Evolutionary conservation across 1,284 basidiomycete genomes (phyloP).

Genomic region (Leucoagaricus sp.): DNA sequence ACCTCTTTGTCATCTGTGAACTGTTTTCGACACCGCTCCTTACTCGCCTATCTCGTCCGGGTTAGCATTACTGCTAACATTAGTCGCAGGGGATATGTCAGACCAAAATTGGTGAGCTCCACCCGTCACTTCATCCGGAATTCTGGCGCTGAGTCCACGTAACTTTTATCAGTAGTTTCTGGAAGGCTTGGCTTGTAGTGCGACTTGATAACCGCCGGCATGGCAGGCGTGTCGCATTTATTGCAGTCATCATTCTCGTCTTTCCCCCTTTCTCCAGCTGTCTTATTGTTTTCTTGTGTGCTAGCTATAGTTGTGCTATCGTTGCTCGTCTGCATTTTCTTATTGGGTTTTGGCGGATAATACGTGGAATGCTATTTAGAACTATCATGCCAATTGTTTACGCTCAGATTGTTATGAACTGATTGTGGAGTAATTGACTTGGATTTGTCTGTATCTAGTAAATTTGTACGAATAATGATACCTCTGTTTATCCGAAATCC

Average conservation of each 20-base stretch:
- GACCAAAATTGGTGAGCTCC: slow-evolving; percentile 8
- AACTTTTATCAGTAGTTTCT: neutral
- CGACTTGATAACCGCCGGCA: neutral
- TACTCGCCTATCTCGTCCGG: neutral
- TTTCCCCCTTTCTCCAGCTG: neutral
- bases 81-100: neutral
- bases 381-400: neutral
- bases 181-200: neutral
- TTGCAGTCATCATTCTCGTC: neutral
- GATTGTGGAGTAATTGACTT: neutral
- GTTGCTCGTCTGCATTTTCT: neutral
- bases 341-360: slow-evolving; percentile 4
- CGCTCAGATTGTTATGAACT: neutral
- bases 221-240: neutral
- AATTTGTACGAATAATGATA: neutral
- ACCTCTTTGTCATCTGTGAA: neutral
- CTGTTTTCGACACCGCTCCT: too few species aligned
- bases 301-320: slow-evolving; percentile 1
- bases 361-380: slow-evolving; percentile 9
- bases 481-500: too few species aligned
- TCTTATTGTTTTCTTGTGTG: neutral
- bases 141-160: neutral
- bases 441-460: slow-evolving; percentile 1
- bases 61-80: neutral
- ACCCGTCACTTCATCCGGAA: neutral